Conservation (phyloP, 2,329 filamentous ascomycete species). For the Mollisia scopiformis region DNA sequence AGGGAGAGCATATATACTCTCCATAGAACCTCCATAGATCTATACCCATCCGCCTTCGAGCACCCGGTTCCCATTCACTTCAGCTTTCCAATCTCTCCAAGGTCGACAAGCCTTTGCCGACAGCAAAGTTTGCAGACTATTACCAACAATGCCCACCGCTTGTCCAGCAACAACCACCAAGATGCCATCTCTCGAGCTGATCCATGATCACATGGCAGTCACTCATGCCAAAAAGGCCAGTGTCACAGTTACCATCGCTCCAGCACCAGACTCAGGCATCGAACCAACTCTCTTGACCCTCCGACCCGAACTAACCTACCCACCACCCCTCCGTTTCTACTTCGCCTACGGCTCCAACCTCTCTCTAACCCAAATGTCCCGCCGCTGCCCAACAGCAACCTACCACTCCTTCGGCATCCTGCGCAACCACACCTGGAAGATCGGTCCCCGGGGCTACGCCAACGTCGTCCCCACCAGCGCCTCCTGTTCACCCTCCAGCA, state of each 20-base stretch:
- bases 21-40: background rate
- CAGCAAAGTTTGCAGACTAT: too few species aligned
- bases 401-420: slow-evolving; percentile 55
- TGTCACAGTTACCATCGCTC: too few species aligned
- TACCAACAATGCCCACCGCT: too few species aligned
- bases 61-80: background rate
- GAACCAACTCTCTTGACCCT: background rate
- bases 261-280: background rate
- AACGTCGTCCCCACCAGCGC: slow-evolving; percentile 50
- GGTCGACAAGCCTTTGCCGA: background rate
- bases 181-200: background rate
- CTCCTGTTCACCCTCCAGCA: background rate
- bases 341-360: slow-evolving; percentile 76
- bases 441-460: slow-evolving; percentile 68
- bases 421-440: slow-evolving; percentile 63
- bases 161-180: background rate
- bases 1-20: background rate
- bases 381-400: slow-evolving; percentile 59
- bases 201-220: background rate
- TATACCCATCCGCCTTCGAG: background rate
- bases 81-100: background rate
- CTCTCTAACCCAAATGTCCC: slow-evolving; percentile 65
- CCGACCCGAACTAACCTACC: background rate
- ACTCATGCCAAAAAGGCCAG: too few species aligned
- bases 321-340: slow-evolving; percentile 46